Percentiles rank a stretch among this genome's conserved stretches.
phyloP scores from a whole-genome alignment of 345 rosid species.

The Salix purpurea region DNA sequence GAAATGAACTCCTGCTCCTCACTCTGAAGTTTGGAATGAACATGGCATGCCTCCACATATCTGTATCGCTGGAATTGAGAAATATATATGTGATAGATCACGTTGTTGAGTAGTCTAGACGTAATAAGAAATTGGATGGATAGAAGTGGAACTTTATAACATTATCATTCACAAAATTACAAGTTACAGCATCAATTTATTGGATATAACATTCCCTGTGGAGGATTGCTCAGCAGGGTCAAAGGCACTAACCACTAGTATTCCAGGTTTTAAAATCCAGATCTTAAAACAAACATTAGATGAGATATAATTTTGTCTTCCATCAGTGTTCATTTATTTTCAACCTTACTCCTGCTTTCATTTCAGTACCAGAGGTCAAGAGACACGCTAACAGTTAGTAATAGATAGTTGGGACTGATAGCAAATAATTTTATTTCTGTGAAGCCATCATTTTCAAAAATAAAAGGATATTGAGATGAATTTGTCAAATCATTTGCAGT shows the following conservation, averaged over 20 bases:
- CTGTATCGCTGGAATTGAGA: conserved; percentile 67
- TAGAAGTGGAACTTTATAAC: neutral
- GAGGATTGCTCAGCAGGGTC: neutral
- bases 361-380: neutral
- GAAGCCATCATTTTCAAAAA: neutral
- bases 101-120: neutral
- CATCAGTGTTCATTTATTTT: neutral
- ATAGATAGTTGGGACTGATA: neutral
- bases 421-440: neutral
- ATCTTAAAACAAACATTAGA: neutral
- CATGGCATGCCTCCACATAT: conserved; percentile 79
- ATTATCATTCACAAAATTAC: conserved; percentile 1
- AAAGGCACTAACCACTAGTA: neutral
- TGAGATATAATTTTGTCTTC: neutral
- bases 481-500: neutral
- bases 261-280: neutral
- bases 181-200: neutral
- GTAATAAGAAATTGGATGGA: neutral
- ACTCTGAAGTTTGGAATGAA: conserved; percentile 58
- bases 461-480: neutral
- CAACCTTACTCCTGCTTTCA: neutral
- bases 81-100: neutral
- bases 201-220: neutral
- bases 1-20: conserved; percentile 61
- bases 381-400: neutral